Conservation (phyloP, 352 stramenopile species). For the Phytophthora pseudosyringae region DNA sequence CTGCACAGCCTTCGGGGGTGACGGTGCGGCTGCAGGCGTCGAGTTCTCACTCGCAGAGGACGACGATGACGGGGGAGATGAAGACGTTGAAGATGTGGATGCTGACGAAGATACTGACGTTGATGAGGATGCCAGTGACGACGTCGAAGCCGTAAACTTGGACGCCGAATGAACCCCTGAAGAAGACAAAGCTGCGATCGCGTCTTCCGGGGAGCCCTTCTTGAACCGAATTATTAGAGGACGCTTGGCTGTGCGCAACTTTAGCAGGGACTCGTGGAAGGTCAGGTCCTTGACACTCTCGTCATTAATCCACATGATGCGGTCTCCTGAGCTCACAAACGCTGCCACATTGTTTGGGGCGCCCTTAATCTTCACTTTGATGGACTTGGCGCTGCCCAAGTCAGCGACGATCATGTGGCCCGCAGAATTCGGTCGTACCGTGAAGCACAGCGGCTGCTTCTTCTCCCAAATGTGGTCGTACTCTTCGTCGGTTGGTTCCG, state of each 20-base stretch:
- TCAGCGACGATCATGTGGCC: slow-evolving; percentile 84
- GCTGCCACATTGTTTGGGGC: slow-evolving; percentile 57
- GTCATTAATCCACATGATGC: slow-evolving; percentile 87
- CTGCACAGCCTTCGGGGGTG: slow-evolving; percentile 32
- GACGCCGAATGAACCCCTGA: slow-evolving; percentile 29
- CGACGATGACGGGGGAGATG: slow-evolving; percentile 23
- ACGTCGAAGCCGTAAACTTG: slow-evolving; percentile 32
- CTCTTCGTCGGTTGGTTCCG: slow-evolving; percentile 70
- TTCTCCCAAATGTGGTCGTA: slow-evolving; percentile 92
- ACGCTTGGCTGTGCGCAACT: slow-evolving; percentile 82
- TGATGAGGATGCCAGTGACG: slow-evolving; percentile 35
- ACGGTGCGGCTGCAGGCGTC: slow-evolving; percentile 12
- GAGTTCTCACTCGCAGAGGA: slow-evolving; percentile 22
- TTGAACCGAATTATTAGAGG: slow-evolving; percentile 88
- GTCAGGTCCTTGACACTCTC: slow-evolving; percentile 71
- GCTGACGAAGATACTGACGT: slow-evolving; percentile 35
- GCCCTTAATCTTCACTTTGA: slow-evolving; percentile 84
- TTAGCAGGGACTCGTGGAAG: slow-evolving; percentile 86
- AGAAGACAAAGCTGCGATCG: slow-evolving; percentile 34
- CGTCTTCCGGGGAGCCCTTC: slow-evolving; percentile 60
- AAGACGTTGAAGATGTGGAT: slow-evolving; percentile 24
- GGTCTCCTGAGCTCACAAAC: slow-evolving; percentile 68
- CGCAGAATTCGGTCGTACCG: slow-evolving; percentile 66
- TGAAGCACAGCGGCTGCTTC: slow-evolving; percentile 88
- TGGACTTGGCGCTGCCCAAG: slow-evolving; percentile 84